Evolutionary conservation across 2,329 filamentous ascomycete genomes (phyloP), one percentile per base, ranked within the genome.

Genomic region (Ceratocystis huliohia): DNA sequence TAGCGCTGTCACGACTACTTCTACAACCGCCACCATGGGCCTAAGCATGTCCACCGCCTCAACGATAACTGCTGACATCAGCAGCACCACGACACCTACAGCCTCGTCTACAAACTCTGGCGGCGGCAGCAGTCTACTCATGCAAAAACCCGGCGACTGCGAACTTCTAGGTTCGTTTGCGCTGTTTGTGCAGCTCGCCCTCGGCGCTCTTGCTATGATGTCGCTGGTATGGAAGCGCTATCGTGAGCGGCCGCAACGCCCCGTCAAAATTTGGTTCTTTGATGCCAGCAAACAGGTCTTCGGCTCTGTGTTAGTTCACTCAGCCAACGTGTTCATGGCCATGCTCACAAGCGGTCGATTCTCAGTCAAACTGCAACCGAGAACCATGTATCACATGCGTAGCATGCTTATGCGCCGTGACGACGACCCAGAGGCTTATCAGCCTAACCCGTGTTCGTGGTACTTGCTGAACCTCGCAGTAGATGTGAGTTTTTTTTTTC

Each of bases 201-300:
- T 99, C 20, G 94, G 94, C 20, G 84, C 82, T 20, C 79, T 96
- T 66, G 94, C 94, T 7, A 78, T 97, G 64, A 79, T 93, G 65
- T 89, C 91, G 0, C 82, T 99, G 62, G 93, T 97, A 6, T 96
- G 85, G 79, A 99, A 99, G 79, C 84, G 94, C 71, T 96, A 88
- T 85, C 84, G 89, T 70, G 94, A 99, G 77, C 83, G 89, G 67
- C 93, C 94, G 1, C 93, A 96, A 74, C 84, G 94, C 66, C 93
- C 93, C 0, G 74, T 97, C 73, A 96, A 95, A 81, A 91, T 99
- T 70, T 99, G 94, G 93, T 92, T 89, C 75, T 99, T 97, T 75
- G 94, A 99, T 74, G 94, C 87, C 28, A 96, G 91, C 41, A 99
- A 99, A 79, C 94, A 99, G 79, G 91, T 99, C 65, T 89, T 97